Conservation (phyloP, 2,329 filamentous ascomycete genomes). For the Colletotrichum lentis region DNA sequence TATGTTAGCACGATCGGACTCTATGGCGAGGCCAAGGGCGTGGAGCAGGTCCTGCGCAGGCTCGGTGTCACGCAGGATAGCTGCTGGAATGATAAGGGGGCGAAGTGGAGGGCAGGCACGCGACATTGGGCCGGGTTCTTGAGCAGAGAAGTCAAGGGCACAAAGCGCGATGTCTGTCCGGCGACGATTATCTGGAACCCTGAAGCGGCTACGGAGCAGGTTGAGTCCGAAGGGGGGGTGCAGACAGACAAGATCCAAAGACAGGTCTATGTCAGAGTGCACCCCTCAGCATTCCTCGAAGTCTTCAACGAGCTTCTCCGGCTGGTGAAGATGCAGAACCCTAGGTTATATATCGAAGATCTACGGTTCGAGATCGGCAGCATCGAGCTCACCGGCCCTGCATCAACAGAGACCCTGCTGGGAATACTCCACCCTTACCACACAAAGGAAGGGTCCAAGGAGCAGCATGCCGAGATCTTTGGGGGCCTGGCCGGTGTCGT, state of each 20-base stretch:
- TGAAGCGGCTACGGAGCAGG: constrained; percentile 40
- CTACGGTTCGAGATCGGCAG: constrained; percentile 72
- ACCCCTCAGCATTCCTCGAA: constrained; percentile 81
- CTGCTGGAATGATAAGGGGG: constrained; percentile 69
- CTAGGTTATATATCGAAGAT: constrained; percentile 71
- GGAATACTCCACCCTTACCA: constrained; percentile 68
- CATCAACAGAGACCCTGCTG: constrained; percentile 79
- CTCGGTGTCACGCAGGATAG: constrained; percentile 69
- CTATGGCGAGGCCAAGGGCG: constrained; percentile 69
- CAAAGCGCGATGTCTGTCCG: constrained; percentile 70
- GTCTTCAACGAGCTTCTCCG: constrained; percentile 70
- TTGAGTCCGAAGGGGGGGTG: constrained; percentile 39
- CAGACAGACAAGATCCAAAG: constrained; percentile 44
- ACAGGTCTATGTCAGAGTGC: constrained; percentile 75
- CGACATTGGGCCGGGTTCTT: constrained; percentile 60
- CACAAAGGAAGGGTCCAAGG: constrained; percentile 45
- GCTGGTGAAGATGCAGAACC: constrained; percentile 67
- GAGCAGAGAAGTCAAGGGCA: constrained; percentile 62
- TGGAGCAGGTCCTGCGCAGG: constrained; percentile 71
- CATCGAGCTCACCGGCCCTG: constrained; percentile 69
- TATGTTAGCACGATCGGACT: constrained; percentile 89
- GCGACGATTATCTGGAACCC: constrained; percentile 80
- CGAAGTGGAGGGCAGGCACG: constrained; percentile 72
- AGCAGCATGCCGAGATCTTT: constrained; percentile 59
- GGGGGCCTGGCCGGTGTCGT: constrained; percentile 64